Conservation (phyloP, 345 rosid species). For the Litchi chinensis region DNA sequence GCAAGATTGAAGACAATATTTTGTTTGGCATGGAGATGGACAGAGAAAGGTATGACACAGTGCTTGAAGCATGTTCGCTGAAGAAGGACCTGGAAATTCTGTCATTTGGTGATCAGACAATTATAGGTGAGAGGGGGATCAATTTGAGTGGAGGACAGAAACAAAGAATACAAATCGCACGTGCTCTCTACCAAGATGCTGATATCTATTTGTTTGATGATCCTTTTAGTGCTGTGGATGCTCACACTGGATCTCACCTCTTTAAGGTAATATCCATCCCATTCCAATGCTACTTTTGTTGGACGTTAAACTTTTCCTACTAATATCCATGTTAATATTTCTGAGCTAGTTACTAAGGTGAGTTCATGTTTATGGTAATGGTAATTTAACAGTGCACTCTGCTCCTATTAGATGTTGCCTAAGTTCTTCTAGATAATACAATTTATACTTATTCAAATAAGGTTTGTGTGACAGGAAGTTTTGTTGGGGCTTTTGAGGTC, state of each 20-base stretch:
- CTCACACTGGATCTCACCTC: slow-evolving; percentile 82
- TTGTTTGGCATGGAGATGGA: slow-evolving; percentile 80
- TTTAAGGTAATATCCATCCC: slow-evolving; percentile 51
- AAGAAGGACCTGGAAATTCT: slow-evolving; percentile 73
- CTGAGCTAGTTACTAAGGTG: background rate
- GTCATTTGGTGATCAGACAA: slow-evolving; percentile 76
- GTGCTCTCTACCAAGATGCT: slow-evolving; percentile 84
- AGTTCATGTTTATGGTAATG: background rate
- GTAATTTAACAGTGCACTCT: background rate
- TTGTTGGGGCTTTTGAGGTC: slow-evolving; percentile 50
- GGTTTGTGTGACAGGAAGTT: slow-evolving; percentile 52
- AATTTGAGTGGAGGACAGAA: slow-evolving; percentile 92
- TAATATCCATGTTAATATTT: background rate
- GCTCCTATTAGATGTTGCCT: background rate
- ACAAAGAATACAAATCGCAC: slow-evolving; percentile 82
- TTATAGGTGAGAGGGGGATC: slow-evolving; percentile 87
- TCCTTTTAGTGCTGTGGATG: slow-evolving; percentile 93
- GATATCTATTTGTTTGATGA: slow-evolving; percentile 88
- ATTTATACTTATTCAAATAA: background rate
- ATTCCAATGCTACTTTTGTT: background rate
- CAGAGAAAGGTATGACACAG: slow-evolving; percentile 53
- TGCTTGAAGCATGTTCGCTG: slow-evolving; percentile 73
- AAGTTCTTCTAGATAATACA: background rate
- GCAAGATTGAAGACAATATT: slow-evolving; percentile 79
- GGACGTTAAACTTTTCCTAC: background rate